These are phyloP conservation scores for Neofusicoccum cordaticola DNA, from an alignment of 2,329 filamentous ascomycete species.

Conservation along the genomic window DNA sequence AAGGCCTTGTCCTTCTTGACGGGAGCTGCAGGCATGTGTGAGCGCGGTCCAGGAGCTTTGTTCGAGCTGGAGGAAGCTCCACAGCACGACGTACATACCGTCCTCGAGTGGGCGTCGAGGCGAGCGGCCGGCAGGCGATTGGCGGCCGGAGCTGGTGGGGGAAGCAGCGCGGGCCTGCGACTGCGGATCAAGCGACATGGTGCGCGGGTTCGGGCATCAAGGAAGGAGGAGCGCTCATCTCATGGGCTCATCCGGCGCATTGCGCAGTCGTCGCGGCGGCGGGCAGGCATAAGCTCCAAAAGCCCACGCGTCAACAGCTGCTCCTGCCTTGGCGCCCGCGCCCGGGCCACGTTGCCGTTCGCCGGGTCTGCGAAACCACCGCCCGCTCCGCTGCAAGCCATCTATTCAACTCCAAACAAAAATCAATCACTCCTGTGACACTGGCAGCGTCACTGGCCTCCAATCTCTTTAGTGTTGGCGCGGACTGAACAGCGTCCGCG, in stretches of 20 bases:
- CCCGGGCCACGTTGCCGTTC: not conserved
- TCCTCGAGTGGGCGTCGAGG: constrained; percentile 74
- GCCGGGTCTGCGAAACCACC: not conserved
- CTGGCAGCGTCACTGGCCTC: too few relatives aligned
- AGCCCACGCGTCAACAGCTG: constrained; percentile 14
- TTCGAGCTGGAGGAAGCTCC: constrained; percentile 8
- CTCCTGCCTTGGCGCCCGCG: not conserved
- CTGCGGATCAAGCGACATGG: constrained; percentile 37
- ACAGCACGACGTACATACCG: constrained; percentile 54
- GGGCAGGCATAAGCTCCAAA: constrained; percentile 7
- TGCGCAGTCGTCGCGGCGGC: constrained; percentile 4
- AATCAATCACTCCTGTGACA: not conserved
- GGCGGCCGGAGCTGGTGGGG: constrained; percentile 79
- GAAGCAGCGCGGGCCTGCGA: constrained; percentile 45
- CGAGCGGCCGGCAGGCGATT: constrained; percentile 71
- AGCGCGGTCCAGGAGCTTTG: constrained; percentile 2
- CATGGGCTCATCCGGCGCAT: not conserved
- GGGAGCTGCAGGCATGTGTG: constrained; percentile 49
- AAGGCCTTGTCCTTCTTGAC: constrained; percentile 64
- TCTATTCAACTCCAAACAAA: not conserved
- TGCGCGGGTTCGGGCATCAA: not conserved
- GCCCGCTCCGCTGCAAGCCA: not conserved
- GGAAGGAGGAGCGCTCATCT: not conserved
- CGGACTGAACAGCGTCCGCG: too few relatives aligned
- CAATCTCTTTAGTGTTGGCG: too few relatives aligned